Evolutionary conservation across 1,284 basidiomycete species (phyloP).

Genomic region (Ceratobasidium sp.): DNA sequence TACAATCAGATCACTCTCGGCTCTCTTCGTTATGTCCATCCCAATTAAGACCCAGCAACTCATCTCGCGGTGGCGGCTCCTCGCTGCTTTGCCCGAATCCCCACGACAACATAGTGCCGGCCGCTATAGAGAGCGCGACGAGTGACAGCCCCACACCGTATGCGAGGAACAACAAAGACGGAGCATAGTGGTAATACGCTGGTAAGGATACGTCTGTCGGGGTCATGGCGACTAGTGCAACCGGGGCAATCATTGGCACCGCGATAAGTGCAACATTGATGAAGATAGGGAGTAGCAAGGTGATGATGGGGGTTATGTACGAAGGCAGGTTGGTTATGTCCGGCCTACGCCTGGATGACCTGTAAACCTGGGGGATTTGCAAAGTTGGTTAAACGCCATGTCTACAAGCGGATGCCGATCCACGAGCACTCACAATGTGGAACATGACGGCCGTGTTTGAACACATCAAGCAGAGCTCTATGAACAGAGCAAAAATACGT

Average conservation of each 20-base stretch:
- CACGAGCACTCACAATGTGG: constrained; percentile 21
- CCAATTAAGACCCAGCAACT: background rate
- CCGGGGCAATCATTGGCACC: constrained; percentile 14
- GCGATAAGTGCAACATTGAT: constrained; percentile 25
- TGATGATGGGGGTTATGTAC: constrained; percentile 26
- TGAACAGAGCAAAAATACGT: constrained; percentile 24
- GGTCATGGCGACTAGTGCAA: constrained; percentile 20
- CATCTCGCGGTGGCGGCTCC: background rate
- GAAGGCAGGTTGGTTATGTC: constrained; percentile 1
- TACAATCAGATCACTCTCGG: constrained; percentile 7
- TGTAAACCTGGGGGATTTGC: background rate
- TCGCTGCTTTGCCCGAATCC: background rate
- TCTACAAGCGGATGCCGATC: background rate
- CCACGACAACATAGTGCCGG: constrained; percentile 17
- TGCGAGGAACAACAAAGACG: constrained; percentile 5
- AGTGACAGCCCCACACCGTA: constrained; percentile 25
- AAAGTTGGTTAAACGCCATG: background rate
- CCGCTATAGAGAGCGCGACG: constrained; percentile 16
- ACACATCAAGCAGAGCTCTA: constrained; percentile 29
- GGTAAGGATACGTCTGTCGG: too few relatives aligned
- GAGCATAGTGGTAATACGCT: constrained; percentile 26
- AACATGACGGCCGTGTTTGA: constrained; percentile 34
- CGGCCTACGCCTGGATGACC: constrained; percentile 3
- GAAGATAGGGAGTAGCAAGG: constrained; percentile 16
- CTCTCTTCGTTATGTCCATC: background rate